Evolutionary conservation across 768 basidiomycete species (phyloP), one percentile per base, ranked within the genome.

Genomic region (Dioszegia hungarica): DNA sequence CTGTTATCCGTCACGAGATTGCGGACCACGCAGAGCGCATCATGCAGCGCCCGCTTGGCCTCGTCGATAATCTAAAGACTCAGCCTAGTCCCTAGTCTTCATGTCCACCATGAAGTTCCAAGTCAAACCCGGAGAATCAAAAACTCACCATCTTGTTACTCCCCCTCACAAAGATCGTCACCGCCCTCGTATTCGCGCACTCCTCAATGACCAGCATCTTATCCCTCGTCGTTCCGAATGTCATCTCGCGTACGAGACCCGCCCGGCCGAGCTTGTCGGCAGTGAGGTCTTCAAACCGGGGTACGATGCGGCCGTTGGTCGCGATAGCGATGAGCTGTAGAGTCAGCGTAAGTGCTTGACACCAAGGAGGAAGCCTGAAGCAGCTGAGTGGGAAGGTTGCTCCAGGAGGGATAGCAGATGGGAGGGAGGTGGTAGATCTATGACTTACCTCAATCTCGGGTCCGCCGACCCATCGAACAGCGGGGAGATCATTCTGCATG

Each of bases 161-260:
- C 20, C 95, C 95, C 33, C 95, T 83, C 22, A 98, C 92, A 65
- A 99, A 98, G 67, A 98, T 86, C 8, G 95, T 98, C 40, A 98
- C 94, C 33, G 94, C 93, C 53, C 92, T 84, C 10, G 87, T 84
- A 79, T 99, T 99, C 17, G 95, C 94, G 68, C 94, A 98, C 70
- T 98, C 93, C 77, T 98, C 95, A 65, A 99, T 94, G 61, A 98
- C 88, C 54, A 99, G 84, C 95, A 99, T 99, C 81, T 97, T 97
- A 78, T 99, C 95, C 60, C 91, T 83, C 15, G 95, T 99, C 9
- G 95, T 99, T 46, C 95, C 95, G 77, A 99, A 99, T 6, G 89
- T 84, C 54, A 99, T 76, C 78, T 99, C 94, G 31, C 93, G 84
- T 6, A 99, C 94, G 52, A 94, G 79, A 12, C 95, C 95, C 0